These are phyloP conservation scores for Suaeda aralocaspica DNA, from an alignment of 148 eudicot genomes.

Conservation along the genomic window DNA sequence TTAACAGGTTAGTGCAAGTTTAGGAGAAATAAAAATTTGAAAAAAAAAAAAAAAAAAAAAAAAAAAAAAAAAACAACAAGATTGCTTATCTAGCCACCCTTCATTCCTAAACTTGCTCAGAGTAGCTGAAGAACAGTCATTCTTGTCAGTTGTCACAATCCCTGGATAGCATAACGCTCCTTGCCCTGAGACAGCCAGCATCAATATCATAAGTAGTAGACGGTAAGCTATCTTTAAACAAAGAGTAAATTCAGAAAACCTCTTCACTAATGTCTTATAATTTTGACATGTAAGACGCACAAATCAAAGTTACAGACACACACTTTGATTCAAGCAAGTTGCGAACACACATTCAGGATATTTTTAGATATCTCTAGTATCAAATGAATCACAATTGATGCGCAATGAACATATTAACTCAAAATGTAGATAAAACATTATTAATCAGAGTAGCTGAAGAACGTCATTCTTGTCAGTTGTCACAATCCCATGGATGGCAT, in stretches of 20 bases:
- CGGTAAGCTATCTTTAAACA: too few species aligned
- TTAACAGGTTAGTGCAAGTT: too few species aligned
- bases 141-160: not conserved
- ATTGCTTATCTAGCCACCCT: conserved; percentile 12
- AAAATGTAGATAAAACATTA: not conserved
- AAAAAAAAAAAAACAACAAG: too few species aligned
- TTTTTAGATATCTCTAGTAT: not conserved
- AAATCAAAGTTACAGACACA: not conserved
- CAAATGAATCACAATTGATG: not conserved
- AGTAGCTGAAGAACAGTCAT: not conserved
- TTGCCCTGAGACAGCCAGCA: conserved; percentile 12
- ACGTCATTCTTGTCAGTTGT: not conserved
- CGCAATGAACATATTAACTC: not conserved
- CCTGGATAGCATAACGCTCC: not conserved
- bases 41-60: too few species aligned
- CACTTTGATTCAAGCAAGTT: not conserved
- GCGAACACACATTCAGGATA: too few species aligned
- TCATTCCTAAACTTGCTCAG: not conserved
- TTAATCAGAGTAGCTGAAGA: not conserved
- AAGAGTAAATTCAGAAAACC: conserved; percentile 29
- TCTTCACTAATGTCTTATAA: not conserved
- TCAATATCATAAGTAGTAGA: conserved; percentile 25
- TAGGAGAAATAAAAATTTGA: too few species aligned
- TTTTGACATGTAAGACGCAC: not conserved
- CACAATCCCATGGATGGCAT: not conserved